These are phyloP conservation scores for Globisporangium splendens DNA, from an alignment of 352 stramenopile species.

Conservation along the genomic window DNA sequence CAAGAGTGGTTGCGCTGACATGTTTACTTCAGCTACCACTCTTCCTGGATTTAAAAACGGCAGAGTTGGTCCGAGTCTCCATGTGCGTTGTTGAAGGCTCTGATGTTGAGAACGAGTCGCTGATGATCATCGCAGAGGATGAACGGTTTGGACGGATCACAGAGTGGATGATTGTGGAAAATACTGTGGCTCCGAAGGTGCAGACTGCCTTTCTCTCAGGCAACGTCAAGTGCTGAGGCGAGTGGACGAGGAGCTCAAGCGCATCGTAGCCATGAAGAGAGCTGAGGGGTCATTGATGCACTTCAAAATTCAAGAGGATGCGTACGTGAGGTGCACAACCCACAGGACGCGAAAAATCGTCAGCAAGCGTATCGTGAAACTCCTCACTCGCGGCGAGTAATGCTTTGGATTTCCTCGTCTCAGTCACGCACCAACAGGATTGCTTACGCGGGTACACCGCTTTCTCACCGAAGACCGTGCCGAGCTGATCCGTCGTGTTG, in stretches of 20 bases:
- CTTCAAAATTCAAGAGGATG: conserved; percentile 16
- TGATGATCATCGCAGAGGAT: conserved; percentile 13
- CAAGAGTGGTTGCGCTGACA: conserved; percentile 17
- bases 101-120: conserved; percentile 11
- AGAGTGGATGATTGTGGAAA: conserved; percentile 8
- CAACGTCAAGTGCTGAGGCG: background rate
- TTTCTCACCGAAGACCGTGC: conserved; percentile 29
- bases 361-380: conserved; percentile 1
- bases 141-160: conserved; percentile 7
- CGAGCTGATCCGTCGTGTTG: conserved; percentile 27
- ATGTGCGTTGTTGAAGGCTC: conserved; percentile 20
- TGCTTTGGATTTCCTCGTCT: conserved; percentile 1
- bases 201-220: background rate
- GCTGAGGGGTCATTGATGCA: conserved; percentile 6
- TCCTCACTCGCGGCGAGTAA: background rate
- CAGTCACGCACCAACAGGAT: conserved; percentile 8
- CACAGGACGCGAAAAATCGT: background rate
- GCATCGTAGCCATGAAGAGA: conserved; percentile 1
- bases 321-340: conserved; percentile 10
- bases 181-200: background rate
- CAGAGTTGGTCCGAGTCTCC: conserved; percentile 24
- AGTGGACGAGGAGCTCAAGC: conserved; percentile 6
- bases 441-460: conserved; percentile 18
- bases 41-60: conserved; percentile 23
- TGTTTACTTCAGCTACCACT: conserved; percentile 24